Percentiles rank a stretch among this genome's conserved stretches.
phyloP scores from a whole-genome alignment of 2,329 filamentous ascomycete genomes.

The Exophiala bonariae region DNA sequence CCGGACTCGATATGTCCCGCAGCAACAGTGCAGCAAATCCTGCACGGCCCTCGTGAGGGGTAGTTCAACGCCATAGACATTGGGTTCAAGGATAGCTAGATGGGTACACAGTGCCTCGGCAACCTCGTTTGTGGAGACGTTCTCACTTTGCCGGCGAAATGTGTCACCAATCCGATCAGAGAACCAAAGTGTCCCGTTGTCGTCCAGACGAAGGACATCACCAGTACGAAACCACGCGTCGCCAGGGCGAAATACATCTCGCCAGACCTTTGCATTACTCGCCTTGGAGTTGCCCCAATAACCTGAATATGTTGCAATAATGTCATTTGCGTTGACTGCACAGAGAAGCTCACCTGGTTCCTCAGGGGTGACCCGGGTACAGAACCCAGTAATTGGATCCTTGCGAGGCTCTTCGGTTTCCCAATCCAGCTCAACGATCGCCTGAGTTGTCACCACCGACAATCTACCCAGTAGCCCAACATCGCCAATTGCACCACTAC shows the following conservation, averaged over 20 bases:
- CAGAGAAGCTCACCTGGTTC: constrained; percentile 71
- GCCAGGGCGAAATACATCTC: constrained; percentile 65
- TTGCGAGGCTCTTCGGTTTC: constrained; percentile 68
- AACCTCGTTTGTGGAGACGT: constrained; percentile 68
- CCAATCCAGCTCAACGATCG: constrained; percentile 70
- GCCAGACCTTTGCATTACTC: constrained; percentile 65
- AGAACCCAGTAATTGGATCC: constrained; percentile 69
- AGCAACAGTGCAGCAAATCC: constrained; percentile 59
- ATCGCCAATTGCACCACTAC: constrained; percentile 75
- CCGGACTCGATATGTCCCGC: constrained; percentile 6
- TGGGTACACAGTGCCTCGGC: constrained; percentile 62
- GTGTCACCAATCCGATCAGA: constrained; percentile 71
- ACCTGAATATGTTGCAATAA: constrained; percentile 62
- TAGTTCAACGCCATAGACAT: constrained; percentile 68
- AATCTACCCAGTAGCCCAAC: constrained; percentile 62
- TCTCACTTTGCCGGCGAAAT: constrained; percentile 72
- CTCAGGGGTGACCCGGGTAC: constrained; percentile 57
- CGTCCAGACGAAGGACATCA: constrained; percentile 62
- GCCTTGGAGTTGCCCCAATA: constrained; percentile 70
- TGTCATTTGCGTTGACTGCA: constrained; percentile 53
- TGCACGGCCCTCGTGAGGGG: constrained; percentile 68
- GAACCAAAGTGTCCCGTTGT: constrained; percentile 69
- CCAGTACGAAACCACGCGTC: constrained; percentile 70
- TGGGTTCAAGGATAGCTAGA: constrained; percentile 51
- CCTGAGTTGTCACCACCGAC: constrained; percentile 52